phyloP scores from a whole-genome alignment of 2,329 filamentous ascomycete species.

The Xylariomycetidae sp. region DNA sequence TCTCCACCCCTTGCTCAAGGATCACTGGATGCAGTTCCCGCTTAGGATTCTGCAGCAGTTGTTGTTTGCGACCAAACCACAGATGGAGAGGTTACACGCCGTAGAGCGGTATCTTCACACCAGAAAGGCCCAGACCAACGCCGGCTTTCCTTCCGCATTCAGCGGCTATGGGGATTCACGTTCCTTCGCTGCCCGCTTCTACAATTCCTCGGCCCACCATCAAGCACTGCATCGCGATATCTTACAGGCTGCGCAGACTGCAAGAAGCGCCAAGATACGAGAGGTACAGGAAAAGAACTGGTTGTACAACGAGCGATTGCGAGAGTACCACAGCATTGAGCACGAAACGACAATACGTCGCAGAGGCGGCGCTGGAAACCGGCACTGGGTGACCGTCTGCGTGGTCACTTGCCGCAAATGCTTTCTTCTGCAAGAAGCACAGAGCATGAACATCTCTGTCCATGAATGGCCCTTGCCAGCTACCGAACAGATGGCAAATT shows the following conservation, averaged over 20 bases:
- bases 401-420: conserved; percentile 2
- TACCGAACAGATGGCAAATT: background rate
- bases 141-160: background rate
- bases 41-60: background rate
- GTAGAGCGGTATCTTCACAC: background rate
- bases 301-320: background rate
- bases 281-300: background rate
- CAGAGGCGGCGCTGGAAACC: background rate
- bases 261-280: background rate
- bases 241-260: background rate
- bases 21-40: conserved; percentile 1
- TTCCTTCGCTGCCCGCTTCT: conserved; percentile 5
- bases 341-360: background rate
- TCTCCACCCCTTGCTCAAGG: conserved; percentile 1
- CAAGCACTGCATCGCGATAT: conserved; percentile 1
- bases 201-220: background rate
- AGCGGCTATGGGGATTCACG: background rate
- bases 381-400: background rate
- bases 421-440: background rate
- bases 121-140: background rate
- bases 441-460: conserved; percentile 1
- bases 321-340: background rate
- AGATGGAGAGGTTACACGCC: background rate
- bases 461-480: conserved; percentile 4
- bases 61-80: background rate